Evolutionary conservation across 2,329 filamentous ascomycete species (phyloP).

Genomic region (Bipolaris cookei): DNA sequence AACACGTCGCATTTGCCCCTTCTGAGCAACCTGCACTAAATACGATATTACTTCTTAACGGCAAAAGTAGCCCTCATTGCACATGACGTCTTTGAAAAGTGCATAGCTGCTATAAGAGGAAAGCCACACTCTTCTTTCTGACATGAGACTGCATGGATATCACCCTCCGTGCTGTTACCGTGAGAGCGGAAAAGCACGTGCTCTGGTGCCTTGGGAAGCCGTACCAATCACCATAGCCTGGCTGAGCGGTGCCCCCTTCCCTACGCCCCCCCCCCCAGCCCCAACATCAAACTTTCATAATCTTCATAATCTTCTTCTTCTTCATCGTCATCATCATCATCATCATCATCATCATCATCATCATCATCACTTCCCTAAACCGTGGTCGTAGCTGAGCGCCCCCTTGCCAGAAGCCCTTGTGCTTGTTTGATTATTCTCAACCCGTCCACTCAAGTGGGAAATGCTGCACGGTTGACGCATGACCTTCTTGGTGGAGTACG

Average conservation of each 20-base stretch:
- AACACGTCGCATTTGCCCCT: constrained; percentile 14
- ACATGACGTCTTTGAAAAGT: constrained; percentile 3
- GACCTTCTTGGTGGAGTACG: constrained; percentile 3
- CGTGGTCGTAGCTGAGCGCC: neutral
- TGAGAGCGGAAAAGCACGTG: constrained; percentile 1
- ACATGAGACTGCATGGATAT: constrained; percentile 17
- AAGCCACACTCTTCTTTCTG: constrained; percentile 22
- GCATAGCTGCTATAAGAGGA: constrained; percentile 18
- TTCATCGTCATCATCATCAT: no score
- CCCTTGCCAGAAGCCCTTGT: constrained; percentile 1
- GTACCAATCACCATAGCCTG: constrained; percentile 32
- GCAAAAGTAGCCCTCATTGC: constrained; percentile 6
- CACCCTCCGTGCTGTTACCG: neutral
- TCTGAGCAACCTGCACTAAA: neutral
- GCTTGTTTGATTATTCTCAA: neutral
- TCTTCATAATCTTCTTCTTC: no score
- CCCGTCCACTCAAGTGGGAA: neutral
- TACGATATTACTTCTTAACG: neutral
- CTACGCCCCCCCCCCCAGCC: constrained; percentile 27
- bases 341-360: no score
- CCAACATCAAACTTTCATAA: constrained; percentile 13
- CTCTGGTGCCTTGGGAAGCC: constrained; percentile 15
- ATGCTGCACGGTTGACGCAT: constrained; percentile 6
- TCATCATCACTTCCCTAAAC: no score
- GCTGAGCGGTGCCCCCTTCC: constrained; percentile 11